A percentile compares a stretch with the other conserved stretches of the same genome.
phyloP scores from a whole-genome alignment of 179 eudicot species.

The Dionaea muscipula region DNA sequence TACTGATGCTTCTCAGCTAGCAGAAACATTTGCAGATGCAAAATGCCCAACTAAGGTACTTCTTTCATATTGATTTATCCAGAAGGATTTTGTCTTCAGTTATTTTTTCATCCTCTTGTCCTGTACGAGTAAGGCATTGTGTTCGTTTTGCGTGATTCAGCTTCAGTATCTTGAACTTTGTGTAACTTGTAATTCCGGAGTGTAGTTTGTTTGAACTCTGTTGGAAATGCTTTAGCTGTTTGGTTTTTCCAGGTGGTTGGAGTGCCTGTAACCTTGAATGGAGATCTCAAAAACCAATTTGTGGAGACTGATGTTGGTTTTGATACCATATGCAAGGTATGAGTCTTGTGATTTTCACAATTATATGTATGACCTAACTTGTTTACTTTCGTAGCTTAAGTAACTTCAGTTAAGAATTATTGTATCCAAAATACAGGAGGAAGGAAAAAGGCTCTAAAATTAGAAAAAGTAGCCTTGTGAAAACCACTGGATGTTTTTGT shows the following conservation, averaged over 20 bases:
- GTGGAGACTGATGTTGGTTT: conserved; percentile 95
- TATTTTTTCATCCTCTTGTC: background rate
- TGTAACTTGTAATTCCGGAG: background rate
- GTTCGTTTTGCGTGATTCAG: background rate
- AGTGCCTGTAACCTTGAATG: conserved; percentile 91
- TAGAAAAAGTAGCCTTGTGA: no score
- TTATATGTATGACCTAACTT: background rate
- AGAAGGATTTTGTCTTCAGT: background rate
- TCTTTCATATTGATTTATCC: background rate
- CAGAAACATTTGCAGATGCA: conserved; percentile 82
- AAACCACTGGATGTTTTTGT: no score
- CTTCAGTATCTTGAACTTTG: background rate
- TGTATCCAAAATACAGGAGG: no score
- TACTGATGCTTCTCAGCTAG: conserved; percentile 98
- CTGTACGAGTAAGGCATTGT: background rate
- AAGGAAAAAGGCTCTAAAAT: no score
- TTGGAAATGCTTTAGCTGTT: background rate
- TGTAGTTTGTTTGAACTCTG: background rate
- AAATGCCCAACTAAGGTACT: conserved; percentile 84
- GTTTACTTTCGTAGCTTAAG: no score
- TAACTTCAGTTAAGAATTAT: no score
- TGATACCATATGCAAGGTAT: conserved; percentile 95
- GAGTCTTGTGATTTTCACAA: background rate
- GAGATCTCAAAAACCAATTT: conserved; percentile 94
- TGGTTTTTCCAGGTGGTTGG: conserved; percentile 72